phyloP scores from a whole-genome alignment of 352 stramenopile species.

The Phytophthora pistaciae region DNA sequence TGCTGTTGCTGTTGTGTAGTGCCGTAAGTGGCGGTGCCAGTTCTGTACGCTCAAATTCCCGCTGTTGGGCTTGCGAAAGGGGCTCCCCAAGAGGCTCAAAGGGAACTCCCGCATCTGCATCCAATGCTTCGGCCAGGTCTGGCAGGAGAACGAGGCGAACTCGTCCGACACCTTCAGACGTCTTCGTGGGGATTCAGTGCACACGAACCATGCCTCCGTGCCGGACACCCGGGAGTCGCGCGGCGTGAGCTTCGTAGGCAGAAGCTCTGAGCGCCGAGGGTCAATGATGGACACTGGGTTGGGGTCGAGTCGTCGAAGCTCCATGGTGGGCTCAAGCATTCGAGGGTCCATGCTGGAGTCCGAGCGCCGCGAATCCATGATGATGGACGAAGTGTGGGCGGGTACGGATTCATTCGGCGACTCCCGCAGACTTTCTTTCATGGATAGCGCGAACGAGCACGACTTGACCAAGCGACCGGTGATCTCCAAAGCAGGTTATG shows the following conservation, averaged over 20 bases:
- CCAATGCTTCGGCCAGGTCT: conserved; percentile 55
- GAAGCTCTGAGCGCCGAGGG: conserved; percentile 15
- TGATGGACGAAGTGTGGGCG: conserved; percentile 43
- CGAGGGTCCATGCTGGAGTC: conserved; percentile 44
- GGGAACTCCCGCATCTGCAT: conserved; percentile 67
- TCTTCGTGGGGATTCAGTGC: conserved; percentile 4
- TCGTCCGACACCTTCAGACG: conserved; percentile 1
- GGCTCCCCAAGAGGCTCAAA: conserved; percentile 58
- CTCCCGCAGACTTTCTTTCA: conserved; percentile 30
- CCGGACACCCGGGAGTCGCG: conserved; percentile 20
- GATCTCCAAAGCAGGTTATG: neutral
- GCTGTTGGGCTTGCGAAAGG: conserved; percentile 47
- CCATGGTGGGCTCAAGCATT: conserved; percentile 24
- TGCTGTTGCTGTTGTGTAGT: conserved; percentile 32
- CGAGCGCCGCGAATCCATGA: conserved; percentile 43
- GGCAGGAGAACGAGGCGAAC: conserved; percentile 41
- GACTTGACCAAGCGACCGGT: conserved; percentile 14
- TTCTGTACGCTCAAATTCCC: conserved; percentile 74
- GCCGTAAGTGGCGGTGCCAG: conserved; percentile 61
- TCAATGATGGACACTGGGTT: conserved; percentile 26
- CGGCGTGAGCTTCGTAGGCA: conserved; percentile 29
- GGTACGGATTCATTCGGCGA: conserved; percentile 31
- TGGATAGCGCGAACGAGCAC: conserved; percentile 28
- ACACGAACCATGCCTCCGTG: conserved; percentile 17
- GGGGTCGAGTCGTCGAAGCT: conserved; percentile 24